A percentile compares a stretch with the other conserved stretches of the same genome.
These are phyloP conservation scores for Rosellinia necatrix DNA, from an alignment of 2,329 filamentous ascomycete species.

Conservation along the genomic window DNA sequence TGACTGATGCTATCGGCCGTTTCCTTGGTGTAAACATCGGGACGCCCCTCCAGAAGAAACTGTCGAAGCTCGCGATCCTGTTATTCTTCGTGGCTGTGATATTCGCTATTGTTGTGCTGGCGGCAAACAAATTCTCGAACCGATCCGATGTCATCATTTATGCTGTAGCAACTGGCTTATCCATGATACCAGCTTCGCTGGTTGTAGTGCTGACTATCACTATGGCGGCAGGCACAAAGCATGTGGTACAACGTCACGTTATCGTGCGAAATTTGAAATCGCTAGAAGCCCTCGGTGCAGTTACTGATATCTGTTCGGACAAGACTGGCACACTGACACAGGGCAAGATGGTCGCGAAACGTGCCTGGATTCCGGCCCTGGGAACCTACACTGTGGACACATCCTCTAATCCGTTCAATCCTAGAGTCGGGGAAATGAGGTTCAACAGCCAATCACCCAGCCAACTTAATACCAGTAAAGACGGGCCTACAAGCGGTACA, in stretches of 20 bases:
- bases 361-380: constrained; percentile 61
- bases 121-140: constrained; percentile 61
- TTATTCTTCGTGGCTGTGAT: constrained; percentile 70
- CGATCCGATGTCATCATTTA: constrained; percentile 67
- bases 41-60: constrained; percentile 70
- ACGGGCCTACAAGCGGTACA: constrained; percentile 28
- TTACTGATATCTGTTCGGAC: constrained; percentile 60
- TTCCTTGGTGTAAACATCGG: constrained; percentile 72
- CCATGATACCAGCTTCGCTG: constrained; percentile 64
- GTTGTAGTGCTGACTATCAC: constrained; percentile 72
- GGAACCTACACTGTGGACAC: constrained; percentile 63
- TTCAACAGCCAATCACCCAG: constrained; percentile 45
- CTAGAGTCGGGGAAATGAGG: constrained; percentile 54
- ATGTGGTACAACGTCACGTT: constrained; percentile 61
- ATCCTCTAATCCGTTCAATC: constrained; percentile 61
- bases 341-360: constrained; percentile 66
- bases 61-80: constrained; percentile 69
- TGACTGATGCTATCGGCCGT: constrained; percentile 61
- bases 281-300: constrained; percentile 64
- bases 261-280: constrained; percentile 63
- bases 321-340: constrained; percentile 66
- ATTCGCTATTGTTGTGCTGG: constrained; percentile 71
- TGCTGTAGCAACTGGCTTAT: constrained; percentile 61
- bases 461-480: constrained; percentile 39
- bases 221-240: constrained; percentile 63